Evolutionary conservation across 768 basidiomycete species (phyloP).

Genomic region (Pulveroboletus ravenelii): DNA sequence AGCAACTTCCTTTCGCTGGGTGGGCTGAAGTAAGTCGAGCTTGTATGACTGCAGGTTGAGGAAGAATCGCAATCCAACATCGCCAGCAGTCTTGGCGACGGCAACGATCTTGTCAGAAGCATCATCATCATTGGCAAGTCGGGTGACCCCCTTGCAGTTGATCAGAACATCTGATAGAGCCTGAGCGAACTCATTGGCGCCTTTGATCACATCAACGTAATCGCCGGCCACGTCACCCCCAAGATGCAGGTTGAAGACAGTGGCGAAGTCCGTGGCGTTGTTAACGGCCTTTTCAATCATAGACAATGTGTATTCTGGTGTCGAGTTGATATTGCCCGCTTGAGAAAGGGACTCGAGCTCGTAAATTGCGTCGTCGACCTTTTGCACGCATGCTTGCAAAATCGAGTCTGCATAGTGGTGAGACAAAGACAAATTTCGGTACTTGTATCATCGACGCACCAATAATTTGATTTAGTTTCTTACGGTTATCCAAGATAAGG

Average conservation of each 20-base stretch:
- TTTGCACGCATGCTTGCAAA: constrained; percentile 91
- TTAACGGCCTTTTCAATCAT: constrained; percentile 97
- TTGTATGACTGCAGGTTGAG: constrained; percentile 95
- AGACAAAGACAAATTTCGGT: constrained; percentile 8
- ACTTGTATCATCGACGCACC: constrained; percentile 41
- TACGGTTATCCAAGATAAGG: constrained; percentile 92
- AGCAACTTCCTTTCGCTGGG: constrained; percentile 78
- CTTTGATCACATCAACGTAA: constrained; percentile 96
- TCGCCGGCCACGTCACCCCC: constrained; percentile 85
- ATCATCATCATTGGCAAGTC: constrained; percentile 86
- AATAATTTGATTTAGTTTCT: constrained; percentile 97
- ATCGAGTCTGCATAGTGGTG: constrained; percentile 73
- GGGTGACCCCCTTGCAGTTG: constrained; percentile 94
- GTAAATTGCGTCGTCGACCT: constrained; percentile 96
- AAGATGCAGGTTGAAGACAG: constrained; percentile 87
- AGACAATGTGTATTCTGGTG: constrained; percentile 95
- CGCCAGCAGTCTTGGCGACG: constrained; percentile 81
- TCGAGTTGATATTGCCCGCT: constrained; percentile 93
- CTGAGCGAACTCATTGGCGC: constrained; percentile 95
- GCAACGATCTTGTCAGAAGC: constrained; percentile 85
- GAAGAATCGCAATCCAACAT: constrained; percentile 88
- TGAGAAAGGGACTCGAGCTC: constrained; percentile 95
- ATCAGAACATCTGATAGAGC: constrained; percentile 85
- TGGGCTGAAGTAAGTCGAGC: constrained; percentile 70
- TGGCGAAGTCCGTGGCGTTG: constrained; percentile 94